Conservation (phyloP, 1,284 basidiomycete species). For the Tylopilus sp. region DNA sequence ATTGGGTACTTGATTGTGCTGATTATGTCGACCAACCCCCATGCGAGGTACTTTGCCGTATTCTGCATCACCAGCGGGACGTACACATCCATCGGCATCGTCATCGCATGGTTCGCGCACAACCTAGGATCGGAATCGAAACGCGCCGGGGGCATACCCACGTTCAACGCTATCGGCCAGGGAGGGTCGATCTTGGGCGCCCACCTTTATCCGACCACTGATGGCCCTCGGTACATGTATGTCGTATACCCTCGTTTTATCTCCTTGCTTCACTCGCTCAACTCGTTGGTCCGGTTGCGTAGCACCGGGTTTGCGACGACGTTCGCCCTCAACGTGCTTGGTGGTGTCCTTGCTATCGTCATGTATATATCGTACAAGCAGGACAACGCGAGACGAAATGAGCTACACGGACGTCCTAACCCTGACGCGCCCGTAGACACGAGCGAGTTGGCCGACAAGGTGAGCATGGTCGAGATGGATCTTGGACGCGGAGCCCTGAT, state of each 20-base stretch:
- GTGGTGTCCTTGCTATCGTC: conserved; percentile 44
- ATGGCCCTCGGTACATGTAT: conserved; percentile 63
- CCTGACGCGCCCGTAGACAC: conserved; percentile 55
- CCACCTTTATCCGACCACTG: conserved; percentile 59
- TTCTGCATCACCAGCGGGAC: conserved; percentile 71
- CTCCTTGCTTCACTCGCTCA: background rate
- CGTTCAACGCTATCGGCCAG: conserved; percentile 76
- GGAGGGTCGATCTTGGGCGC: conserved; percentile 68
- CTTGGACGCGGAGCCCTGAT: background rate
- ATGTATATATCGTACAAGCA: conserved; percentile 53
- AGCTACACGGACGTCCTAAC: conserved; percentile 48
- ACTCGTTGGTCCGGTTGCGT: background rate
- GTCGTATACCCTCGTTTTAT: conserved; percentile 7
- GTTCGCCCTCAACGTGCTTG: conserved; percentile 51
- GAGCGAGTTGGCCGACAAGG: conserved; percentile 61
- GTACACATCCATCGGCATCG: conserved; percentile 64
- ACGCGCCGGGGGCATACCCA: conserved; percentile 67
- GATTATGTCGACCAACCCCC: conserved; percentile 39
- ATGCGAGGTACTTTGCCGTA: conserved; percentile 65
- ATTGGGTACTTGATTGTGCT: conserved; percentile 41
- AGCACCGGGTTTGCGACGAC: conserved; percentile 65
- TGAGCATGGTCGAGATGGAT: conserved; percentile 18
- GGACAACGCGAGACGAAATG: conserved; percentile 56
- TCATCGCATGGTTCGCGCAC: conserved; percentile 74
- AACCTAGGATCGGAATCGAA: conserved; percentile 76